These are phyloP conservation scores for Blastomyces gilchristii DNA, from an alignment of 2,329 filamentous ascomycete genomes.

Conservation along the genomic window DNA sequence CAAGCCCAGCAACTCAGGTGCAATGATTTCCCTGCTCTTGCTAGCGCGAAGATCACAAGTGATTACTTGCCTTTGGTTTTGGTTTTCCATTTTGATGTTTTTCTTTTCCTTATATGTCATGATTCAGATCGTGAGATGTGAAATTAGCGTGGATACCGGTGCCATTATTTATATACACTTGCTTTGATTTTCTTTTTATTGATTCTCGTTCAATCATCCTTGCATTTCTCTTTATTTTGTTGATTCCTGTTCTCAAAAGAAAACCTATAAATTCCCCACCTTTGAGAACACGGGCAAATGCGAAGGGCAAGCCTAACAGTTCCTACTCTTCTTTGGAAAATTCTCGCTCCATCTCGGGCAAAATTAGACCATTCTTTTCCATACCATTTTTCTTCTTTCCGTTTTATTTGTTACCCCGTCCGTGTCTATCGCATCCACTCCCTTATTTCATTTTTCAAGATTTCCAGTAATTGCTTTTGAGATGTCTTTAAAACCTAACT, in stretches of 20 bases:
- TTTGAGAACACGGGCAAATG: not conserved
- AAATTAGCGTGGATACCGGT: slow-evolving; percentile 2
- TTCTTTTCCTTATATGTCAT: not conserved
- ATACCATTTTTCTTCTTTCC: not conserved
- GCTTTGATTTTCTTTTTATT: not conserved
- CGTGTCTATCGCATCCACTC: not conserved
- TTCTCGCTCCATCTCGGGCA: not conserved
- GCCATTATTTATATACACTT: not conserved
- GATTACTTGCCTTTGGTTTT: not conserved
- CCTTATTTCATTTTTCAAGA: not conserved
- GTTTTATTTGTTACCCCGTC: not conserved
- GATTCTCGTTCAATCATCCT: not conserved
- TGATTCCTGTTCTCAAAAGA: not conserved
- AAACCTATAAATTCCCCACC: not conserved
- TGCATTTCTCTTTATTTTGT: not conserved
- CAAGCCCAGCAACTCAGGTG: not conserved
- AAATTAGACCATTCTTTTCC: not conserved
- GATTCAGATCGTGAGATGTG: not conserved
- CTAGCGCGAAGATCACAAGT: not conserved
- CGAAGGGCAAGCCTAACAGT: not conserved
- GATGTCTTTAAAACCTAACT: not conserved
- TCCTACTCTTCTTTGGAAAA: not conserved
- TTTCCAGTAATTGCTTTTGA: not conserved
- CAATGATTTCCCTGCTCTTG: not conserved
- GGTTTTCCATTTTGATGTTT: not conserved